Base-by-base conservation (phyloP, 2,329 filamentous ascomycete genomes). In the Cercospora nicotianae region DNA sequence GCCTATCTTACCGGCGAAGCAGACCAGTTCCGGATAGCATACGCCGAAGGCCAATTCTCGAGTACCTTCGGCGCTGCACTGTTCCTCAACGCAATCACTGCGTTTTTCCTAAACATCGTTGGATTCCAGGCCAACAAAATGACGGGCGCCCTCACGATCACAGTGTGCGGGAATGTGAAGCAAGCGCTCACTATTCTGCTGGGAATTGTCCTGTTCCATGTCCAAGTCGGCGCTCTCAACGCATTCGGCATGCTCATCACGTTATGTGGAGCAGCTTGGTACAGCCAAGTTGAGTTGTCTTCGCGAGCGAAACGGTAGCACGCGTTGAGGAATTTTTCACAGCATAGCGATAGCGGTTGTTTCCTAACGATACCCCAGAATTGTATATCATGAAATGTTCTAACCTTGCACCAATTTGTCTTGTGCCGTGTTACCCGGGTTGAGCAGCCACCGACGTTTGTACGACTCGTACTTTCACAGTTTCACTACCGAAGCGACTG, bases 31-130 rank as follows among this genome's bases (percentile, higher is more conserved):
- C 64, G 63, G 16, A 63, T 42, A 20, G 64, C 69, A 5, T 70
- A 62, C 20, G 42, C 60, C 26, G 28, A 62, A 26, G 67, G 67
- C 16, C 57, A 68, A 36, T 69, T 72, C 81, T 88, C 70, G 86
- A 89, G 74, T 81, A 88, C 28, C 81, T 89, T 55, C 81, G 87
- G 74, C 84, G 86, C 76, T 87, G 89, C 85, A 69, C 72, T 66
- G 70, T 74, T 39, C 72, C 67, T 67, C 60, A 80, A 80, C 67
- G 77, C 76, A 23, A 36, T 75, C 55, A 74, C 77, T 23, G 77
- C 77, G 12, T 77, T 77, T 70, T 65, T 78, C 10, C 76, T 80
- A 42, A 80, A 80, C 72, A 72, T 79, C 18, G 73, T 77, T 26
- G 77, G 75, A 8, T 79, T 80, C 72, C 73, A 79, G 67, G 75